These are phyloP conservation scores for Torulaspora delbrueckii DNA, from an alignment of 805 yeast species.

Conservation along the genomic window DNA sequence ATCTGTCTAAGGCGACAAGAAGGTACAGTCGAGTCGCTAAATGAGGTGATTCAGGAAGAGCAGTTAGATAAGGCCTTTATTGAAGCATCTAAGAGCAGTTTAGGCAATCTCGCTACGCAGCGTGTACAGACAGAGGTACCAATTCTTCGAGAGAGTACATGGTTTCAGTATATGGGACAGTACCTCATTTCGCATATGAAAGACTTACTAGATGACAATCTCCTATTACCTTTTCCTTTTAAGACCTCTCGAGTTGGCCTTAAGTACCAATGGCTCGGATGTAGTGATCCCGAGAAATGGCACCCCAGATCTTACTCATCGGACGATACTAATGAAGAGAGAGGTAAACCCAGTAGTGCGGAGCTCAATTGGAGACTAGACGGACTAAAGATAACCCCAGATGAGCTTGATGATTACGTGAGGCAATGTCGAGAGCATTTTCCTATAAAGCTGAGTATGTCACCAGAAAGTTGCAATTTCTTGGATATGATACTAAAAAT, in stretches of 20 bases:
- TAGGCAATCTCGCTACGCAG: conserved; percentile 19
- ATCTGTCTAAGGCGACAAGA: conserved; percentile 61
- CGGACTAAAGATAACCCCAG: conserved; percentile 20
- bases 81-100: conserved; percentile 7
- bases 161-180: conserved; percentile 33
- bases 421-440: conserved; percentile 45
- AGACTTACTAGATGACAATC: conserved; percentile 18
- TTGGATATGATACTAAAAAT: conserved; percentile 64
- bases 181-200: conserved; percentile 19
- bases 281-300: conserved; percentile 14
- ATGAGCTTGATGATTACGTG: conserved; percentile 50
- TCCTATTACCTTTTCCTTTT: conserved; percentile 28
- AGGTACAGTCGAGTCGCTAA: conserved; percentile 24
- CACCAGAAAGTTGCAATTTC: conserved; percentile 72
- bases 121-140: conserved; percentile 9
- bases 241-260: conserved; percentile 25
- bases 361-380: conserved; percentile 62
- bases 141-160: conserved; percentile 17
- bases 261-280: conserved; percentile 31
- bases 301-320: conserved; percentile 11
- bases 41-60: conserved; percentile 11
- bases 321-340: conserved; percentile 38
- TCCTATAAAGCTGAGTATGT: conserved; percentile 52
- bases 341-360: conserved; percentile 70
- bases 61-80: conserved; percentile 4